Evolutionary conservation across 2,329 filamentous ascomycete genomes (phyloP), one percentile per base, ranked within the genome.

Genomic region (Paecilomyces fulvus): DNA sequence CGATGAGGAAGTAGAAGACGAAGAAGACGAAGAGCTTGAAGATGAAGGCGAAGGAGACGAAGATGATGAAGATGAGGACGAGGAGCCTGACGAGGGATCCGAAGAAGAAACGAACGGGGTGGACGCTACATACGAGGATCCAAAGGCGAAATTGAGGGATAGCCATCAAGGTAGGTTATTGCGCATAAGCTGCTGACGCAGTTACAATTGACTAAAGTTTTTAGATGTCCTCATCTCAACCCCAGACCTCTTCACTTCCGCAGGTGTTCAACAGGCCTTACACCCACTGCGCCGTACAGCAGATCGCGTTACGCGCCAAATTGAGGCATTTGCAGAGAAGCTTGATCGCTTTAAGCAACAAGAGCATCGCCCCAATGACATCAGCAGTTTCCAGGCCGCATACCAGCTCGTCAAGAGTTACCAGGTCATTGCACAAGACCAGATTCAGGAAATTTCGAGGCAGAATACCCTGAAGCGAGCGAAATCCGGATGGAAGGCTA

Each of bases 301-400:
- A 58, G 83, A 89, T 62, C 80, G 83, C 49, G 84, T 89, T 30
- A 88, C 88, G 53, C 84, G 86, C 59, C 90, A 96, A 72, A 89
- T 95, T 58, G 90, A 96, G 74, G 81, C 84, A 49, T 96, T 96
- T 68, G 91, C 92, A 37, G 87, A 88, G 67, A 83, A 84, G 53
- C 80, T 96, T 21, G 92, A 96, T 73, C 81, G 84, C 55, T 92
- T 91, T 71, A 80, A 77, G 73, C 85, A 65, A 63, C 79, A 70
- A 64, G 77, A 65, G 65, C 76, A 62, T 73, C 79, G 61, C 67
- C 76, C 59, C 60, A 73, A 61, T 52, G 69, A 79, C 30, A 83
- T 87, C 57, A 79, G 81, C 59, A 66, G 72, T 67, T 83, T 83
- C 67, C 80, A 82, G 51, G 82, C 85, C 59, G 82, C 89, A n/a